These are phyloP conservation scores for Ormosia emarginata DNA, from an alignment of 306 rosid species.

Conservation along the genomic window DNA sequence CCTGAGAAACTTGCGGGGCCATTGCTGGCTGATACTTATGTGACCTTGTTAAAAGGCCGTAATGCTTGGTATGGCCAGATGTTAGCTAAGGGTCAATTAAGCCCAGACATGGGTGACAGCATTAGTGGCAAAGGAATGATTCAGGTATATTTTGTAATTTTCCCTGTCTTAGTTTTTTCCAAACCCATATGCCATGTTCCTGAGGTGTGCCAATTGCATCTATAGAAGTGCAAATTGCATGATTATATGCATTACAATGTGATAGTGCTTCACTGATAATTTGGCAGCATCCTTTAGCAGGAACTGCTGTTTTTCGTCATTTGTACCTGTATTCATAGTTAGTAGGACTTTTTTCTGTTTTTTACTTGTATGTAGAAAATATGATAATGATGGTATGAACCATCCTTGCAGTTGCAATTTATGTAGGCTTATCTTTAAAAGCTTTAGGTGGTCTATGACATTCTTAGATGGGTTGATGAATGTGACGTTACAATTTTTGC, in stretches of 20 bases:
- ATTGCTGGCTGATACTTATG: conserved; percentile 83
- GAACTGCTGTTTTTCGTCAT: background rate
- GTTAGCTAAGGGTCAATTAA: conserved; percentile 89
- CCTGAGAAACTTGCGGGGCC: conserved; percentile 98
- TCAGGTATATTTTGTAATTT: conserved; percentile 53
- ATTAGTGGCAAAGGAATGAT: conserved; percentile 96
- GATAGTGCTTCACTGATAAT: background rate
- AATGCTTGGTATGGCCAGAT: conserved; percentile 53
- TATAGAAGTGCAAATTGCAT: background rate
- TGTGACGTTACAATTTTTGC: background rate
- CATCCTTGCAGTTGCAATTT: background rate
- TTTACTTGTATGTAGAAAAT: background rate
- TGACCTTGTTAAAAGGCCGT: conserved; percentile 85
- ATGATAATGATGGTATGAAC: background rate
- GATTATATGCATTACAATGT: background rate
- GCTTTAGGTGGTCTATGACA: background rate
- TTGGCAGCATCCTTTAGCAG: background rate
- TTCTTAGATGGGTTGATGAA: conserved; percentile 3
- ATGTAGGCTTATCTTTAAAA: background rate
- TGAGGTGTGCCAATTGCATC: background rate
- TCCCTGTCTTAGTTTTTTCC: background rate
- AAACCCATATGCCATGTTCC: background rate
- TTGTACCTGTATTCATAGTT: background rate
- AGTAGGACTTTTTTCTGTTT: background rate
- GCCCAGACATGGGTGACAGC: conserved; percentile 87